Evolutionary conservation across 352 stramenopile species (phyloP), one percentile per base, ranked within the genome.

Genomic region (Phytophthora boehmeriae): DNA sequence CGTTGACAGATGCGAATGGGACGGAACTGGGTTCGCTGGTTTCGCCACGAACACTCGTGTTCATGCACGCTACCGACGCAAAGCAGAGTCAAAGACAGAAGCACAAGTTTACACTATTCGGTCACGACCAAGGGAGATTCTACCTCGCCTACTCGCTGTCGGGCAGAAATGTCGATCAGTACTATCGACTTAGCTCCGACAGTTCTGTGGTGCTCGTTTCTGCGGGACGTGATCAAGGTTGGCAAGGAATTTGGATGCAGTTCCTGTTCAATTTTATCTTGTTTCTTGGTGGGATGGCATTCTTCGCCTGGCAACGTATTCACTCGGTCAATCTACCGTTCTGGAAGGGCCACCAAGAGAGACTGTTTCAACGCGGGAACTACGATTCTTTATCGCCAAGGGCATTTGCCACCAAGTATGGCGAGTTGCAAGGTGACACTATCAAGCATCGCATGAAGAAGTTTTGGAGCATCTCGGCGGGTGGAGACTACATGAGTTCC

Each of bases 331-430:
- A 79, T 20, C 63, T 92, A 34, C 83, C 83, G 2, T 77, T 92
- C 36, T 94, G 80, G 79, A 62, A 78, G n/a, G 72, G 71, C 2
- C 75, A 88, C 34, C 75, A 78, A 1, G 74, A 72, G 22, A 68
- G 68, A 13, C 75, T 94, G 11, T 94, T 94, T 66, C 76, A 92
- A 52, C 84, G 80, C 28, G 74, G 73, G 43, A 92, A 94, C 69
- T 90, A 83, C 46, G 85, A 91, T 38, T 67, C 83, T 25, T 57
- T 90, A 0, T 61, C 76, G 6, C 51, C 59, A 10, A 41, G 66
- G 8, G 54, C 50, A 16, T 92, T 90, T 36, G 57, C 58, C 11
- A 59, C 64, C 42, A 81, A 77, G 35, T 90, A 91, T 59, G 46
- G 68, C 1, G 70, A 84, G 35, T 71, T 92, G 23, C 42, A 68